Evolutionary conservation across 306 rosid species (phyloP), one percentile per base, ranked within the genome.

Genomic region (Astragalus membranaceus): DNA sequence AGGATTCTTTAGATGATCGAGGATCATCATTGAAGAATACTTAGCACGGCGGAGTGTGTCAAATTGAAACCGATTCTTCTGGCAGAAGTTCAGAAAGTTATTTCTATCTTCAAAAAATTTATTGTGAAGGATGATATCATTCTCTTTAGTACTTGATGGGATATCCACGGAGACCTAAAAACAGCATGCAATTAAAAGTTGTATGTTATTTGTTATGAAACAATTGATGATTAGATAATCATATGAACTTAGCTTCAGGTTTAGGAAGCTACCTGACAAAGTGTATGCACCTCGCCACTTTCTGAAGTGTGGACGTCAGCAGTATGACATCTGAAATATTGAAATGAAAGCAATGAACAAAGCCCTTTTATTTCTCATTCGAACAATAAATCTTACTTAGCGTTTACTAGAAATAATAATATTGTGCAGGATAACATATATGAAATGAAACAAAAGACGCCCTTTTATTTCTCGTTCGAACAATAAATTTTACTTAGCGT

Each of bases 41-140:
- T 86, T 88, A 14, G 92, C 95, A 60, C 78, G 82, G 17, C 88
- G 85, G 48, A 80, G 88, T 9, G 90, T 77, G 72, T 86, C 92
- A 75, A 84, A 86, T 56, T 88, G 90, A 68, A 79, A 76, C 42
- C 29, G 78, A 13, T 81, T 80, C 39, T 64, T 74, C 43, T 82
- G 81, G 41, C 91, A 90, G 60, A 78, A 82, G 66, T 36, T 79
- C 82, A 85, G 64, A 70, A 90, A 78, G 50, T 51, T 59, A 15
- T 42, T 30, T 75, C 91, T 82, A 37, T 55, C 66, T 32, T 78
- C 75, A 30, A 85, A 70, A 14, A 89, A 69, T 15, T 32, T 73
- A 67, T 63, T 85, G 30, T 76, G 83, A 39, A 84, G 23, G 51
- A 41, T 48, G 44, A 64, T 57, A 75, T 87, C 89, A 52, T 81